Base-by-base conservation (phyloP, 2,329 filamentous ascomycete species). In the Alternaria sp. region DNA sequence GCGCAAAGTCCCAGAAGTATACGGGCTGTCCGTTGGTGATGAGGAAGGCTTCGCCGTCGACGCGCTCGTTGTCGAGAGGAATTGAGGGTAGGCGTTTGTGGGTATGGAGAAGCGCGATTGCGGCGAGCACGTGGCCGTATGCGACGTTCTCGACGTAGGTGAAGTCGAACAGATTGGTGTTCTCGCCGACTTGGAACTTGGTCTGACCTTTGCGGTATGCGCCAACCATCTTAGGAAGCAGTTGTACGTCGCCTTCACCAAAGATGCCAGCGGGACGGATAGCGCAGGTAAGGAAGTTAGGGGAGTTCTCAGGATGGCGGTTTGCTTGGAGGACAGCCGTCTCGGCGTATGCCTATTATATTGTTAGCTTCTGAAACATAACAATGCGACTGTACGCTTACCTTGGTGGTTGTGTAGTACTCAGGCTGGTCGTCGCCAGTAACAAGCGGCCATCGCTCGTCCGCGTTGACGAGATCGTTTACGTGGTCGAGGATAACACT, bases 151-250 rank as follows among this genome's bases (percentile, higher is more conserved):
- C 83, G 47, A 85, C 82, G 67, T 85, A 85, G 40, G 83, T 85
- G 65, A 84, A 86, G 73, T 87, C 85, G 76, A 85, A 86, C 3
- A 86, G 75, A 70, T 87, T 86, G 59, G 82, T 79, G 71, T 86
- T 86, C 19, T 78, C 72, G 56, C 85, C 85, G 51, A 87, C 77
- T 65, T 86, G 84, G 65, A 83, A 82, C 68, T 83, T 84, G 61
- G 80, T 83, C 72, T 85, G 83, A 40, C 83, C 82, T 55, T 79
- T 79, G 68, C 78, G 79, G 70, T 82, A 83, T 1, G 81, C 82
- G n/a, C 67, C 73, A 23, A 85, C 69, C 57, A 84, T 80, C 46
- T 80, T 79, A 6, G 83, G 83, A 19, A 84, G 79, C 23, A 82
- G 61, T 66, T 84, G 75, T 21, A 83, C 80, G 65, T 85, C 81